These are phyloP conservation scores for Pyrenophora graminea DNA, from an alignment of 2,329 filamentous ascomycete species.

Conservation along the genomic window DNA sequence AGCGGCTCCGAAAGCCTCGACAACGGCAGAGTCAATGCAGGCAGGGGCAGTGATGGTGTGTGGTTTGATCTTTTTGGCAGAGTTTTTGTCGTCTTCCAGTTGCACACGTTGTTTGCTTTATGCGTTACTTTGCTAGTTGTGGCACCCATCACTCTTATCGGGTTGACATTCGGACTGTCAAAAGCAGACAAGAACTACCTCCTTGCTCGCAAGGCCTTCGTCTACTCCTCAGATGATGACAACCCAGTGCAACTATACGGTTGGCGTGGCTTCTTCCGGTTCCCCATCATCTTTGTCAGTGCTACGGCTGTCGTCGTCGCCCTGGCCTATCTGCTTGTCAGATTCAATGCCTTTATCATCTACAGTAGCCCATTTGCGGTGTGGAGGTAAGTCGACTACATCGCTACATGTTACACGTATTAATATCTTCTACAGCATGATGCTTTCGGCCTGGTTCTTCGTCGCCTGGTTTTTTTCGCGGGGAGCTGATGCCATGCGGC, in stretches of 20 bases:
- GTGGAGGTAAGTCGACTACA: constrained; percentile 58
- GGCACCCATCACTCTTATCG: constrained; percentile 72
- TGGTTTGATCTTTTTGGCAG: constrained; percentile 94
- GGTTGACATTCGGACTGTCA: constrained; percentile 70
- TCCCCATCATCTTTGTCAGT: constrained; percentile 73
- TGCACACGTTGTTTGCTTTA: constrained; percentile 85
- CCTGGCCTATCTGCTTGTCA: constrained; percentile 74
- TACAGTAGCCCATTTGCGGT: constrained; percentile 87
- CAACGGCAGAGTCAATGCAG: constrained; percentile 67
- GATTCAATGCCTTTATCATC: constrained; percentile 87
- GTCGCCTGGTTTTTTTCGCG: constrained; percentile 81
- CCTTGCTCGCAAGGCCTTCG: constrained; percentile 69
- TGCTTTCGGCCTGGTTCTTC: constrained; percentile 78
- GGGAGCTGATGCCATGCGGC: constrained; percentile 76
- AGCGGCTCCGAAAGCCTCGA: constrained; percentile 60
- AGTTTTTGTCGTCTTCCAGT: constrained; percentile 74
- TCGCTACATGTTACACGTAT: neutral
- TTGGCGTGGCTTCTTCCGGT: constrained; percentile 81
- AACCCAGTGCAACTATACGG: constrained; percentile 70
- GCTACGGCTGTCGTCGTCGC: constrained; percentile 71
- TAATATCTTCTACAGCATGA: constrained; percentile 61
- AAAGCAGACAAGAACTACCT: constrained; percentile 84
- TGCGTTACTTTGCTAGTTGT: constrained; percentile 82
- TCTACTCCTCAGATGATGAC: constrained; percentile 63
- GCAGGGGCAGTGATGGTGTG: constrained; percentile 70